phyloP scores from a whole-genome alignment of 805 yeast species.

The Candida railenensis region DNA sequence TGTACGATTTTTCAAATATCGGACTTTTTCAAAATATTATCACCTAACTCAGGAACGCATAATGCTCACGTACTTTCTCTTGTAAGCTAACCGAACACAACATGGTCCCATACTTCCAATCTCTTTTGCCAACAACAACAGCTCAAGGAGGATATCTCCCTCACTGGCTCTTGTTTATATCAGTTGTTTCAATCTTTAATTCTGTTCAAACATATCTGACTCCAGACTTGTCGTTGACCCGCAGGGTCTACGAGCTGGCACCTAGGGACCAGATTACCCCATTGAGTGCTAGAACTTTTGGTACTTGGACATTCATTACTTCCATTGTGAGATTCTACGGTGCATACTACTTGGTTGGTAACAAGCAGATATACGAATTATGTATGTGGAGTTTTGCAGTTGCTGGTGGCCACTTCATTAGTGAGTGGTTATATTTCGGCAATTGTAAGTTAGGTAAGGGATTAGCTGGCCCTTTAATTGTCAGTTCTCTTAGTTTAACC shows the following conservation, averaged over 20 bases:
- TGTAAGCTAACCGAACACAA: too few species aligned
- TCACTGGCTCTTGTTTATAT: constrained; percentile 48
- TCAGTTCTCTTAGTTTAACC: constrained; percentile 63
- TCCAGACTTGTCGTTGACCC: constrained; percentile 66
- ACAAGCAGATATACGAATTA: constrained; percentile 71
- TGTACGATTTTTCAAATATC: neutral
- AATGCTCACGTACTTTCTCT: too few species aligned
- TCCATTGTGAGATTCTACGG: constrained; percentile 84
- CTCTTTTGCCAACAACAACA: constrained; percentile 15
- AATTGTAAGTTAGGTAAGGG: constrained; percentile 88
- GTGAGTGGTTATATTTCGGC: constrained; percentile 77
- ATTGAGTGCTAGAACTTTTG: constrained; percentile 93
- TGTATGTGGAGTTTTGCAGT: constrained; percentile 77
- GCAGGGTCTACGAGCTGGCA: constrained; percentile 74
- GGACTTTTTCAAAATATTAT: too few species aligned
- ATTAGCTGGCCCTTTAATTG: constrained; percentile 79
- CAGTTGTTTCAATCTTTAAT: constrained; percentile 90
- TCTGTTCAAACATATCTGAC: constrained; percentile 82
- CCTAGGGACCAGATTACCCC: constrained; percentile 35
- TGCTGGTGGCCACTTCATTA: constrained; percentile 79
- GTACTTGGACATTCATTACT: constrained; percentile 94
- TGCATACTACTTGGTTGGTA: constrained; percentile 65
- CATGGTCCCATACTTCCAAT: constrained; percentile 15
- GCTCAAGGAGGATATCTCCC: constrained; percentile 33
- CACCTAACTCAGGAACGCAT: too few species aligned